phyloP scores from a whole-genome alignment of 441 rosid species.

The Raphanus hybrid region DNA sequence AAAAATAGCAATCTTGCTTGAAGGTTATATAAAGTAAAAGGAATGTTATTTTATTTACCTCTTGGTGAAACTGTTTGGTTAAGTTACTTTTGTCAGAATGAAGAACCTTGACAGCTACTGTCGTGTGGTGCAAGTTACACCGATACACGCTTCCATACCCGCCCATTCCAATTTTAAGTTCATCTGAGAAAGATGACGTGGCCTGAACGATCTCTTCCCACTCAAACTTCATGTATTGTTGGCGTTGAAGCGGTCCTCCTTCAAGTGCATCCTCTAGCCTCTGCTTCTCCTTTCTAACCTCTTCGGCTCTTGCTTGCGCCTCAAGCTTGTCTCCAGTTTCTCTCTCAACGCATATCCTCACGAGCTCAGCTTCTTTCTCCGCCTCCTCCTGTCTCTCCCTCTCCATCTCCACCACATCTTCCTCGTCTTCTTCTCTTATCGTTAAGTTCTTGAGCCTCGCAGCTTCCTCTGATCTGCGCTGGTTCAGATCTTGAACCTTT shows the following conservation, averaged over 20 bases:
- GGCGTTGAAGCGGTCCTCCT: conserved; percentile 44
- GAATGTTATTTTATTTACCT: conserved; percentile 50
- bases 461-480: conserved; percentile 62
- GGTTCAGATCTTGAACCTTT: conserved; percentile 54
- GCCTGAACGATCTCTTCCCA: conserved; percentile 90
- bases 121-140: conserved; percentile 74
- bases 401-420: conserved; percentile 64
- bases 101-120: conserved; percentile 86
- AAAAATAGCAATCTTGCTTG: too few species aligned
- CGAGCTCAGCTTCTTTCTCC: too few species aligned
- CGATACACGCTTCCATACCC: conserved; percentile 86
- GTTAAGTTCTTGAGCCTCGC: conserved; percentile 58
- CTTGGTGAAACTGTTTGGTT: conserved; percentile 78
- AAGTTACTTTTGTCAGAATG: conserved; percentile 61
- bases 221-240: conserved; percentile 61
- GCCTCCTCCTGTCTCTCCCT: conserved; percentile 45
- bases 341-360: too few species aligned
- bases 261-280: conserved; percentile 28
- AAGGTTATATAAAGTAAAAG: not conserved
- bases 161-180: conserved; percentile 75
- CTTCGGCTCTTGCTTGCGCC: too few species aligned
- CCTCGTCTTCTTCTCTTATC: conserved; percentile 59
- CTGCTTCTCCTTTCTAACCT: too few species aligned
- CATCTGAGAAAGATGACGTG: conserved; percentile 81
- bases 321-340: too few species aligned